Evolutionary conservation across 2,329 filamentous ascomycete genomes (phyloP).

Genomic region (Penicillium polonicum): DNA sequence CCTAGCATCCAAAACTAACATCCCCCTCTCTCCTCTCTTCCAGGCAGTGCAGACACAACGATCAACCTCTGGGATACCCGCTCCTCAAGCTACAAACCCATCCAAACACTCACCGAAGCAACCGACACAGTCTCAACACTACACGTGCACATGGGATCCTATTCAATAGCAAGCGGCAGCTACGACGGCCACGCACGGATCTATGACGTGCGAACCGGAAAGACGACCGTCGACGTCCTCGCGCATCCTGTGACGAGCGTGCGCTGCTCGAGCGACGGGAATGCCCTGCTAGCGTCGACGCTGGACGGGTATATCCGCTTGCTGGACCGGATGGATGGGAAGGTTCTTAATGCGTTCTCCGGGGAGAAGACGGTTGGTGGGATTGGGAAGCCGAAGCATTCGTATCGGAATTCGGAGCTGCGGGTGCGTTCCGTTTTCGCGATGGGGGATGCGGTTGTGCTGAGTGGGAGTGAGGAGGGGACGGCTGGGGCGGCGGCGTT

Average conservation of each 20-base stretch:
- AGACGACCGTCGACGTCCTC: conserved; percentile 68
- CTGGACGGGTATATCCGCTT: conserved; percentile 76
- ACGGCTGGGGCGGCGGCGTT: conserved; percentile 34
- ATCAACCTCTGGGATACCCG: conserved; percentile 46
- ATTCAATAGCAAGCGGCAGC: conserved; percentile 67
- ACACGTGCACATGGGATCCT: conserved; percentile 40
- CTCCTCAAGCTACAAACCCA: conserved; percentile 42
- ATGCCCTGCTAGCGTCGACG: conserved; percentile 69
- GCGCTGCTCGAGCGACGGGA: conserved; percentile 67
- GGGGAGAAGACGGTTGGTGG: conserved; percentile 41
- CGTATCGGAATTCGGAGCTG: conserved; percentile 64
- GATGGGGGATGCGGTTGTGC: conserved; percentile 70
- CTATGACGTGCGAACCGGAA: conserved; percentile 81
- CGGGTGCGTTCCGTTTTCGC: conserved; percentile 76
- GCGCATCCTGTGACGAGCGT: conserved; percentile 71
- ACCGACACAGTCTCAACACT: conserved; percentile 44
- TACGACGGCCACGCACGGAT: conserved; percentile 79
- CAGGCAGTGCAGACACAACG: conserved; percentile 46
- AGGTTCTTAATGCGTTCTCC: conserved; percentile 69
- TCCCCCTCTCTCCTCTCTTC: not conserved
- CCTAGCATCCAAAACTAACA: not conserved
- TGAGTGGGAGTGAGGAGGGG: conserved; percentile 73
- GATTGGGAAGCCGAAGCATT: conserved; percentile 25
- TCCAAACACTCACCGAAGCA: conserved; percentile 44
- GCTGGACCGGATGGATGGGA: conserved; percentile 75